Percentiles rank a stretch among this genome's conserved stretches.
phyloP scores from a whole-genome alignment of 371 early-diverging fungal species.

The Mortierella sp. region DNA sequence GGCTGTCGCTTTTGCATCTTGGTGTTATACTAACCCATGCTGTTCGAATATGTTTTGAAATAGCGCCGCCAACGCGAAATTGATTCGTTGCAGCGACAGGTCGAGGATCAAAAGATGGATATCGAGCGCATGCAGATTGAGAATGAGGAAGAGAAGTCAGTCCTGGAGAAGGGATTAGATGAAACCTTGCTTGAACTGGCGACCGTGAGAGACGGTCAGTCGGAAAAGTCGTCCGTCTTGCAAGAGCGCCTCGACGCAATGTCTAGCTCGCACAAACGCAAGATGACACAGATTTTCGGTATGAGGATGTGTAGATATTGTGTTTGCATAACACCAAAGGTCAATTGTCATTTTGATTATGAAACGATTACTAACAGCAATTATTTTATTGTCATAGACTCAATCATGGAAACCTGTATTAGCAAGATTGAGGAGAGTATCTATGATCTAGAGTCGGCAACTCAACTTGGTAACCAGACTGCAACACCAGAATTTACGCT shows the following conservation, averaged over 20 bases:
- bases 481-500: constrained; percentile 93
- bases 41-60: background rate
- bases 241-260: constrained; percentile 76
- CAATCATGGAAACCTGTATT: constrained; percentile 90
- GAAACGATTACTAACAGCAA: background rate
- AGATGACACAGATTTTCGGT: constrained; percentile 87
- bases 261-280: constrained; percentile 72
- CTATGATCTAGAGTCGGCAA: constrained; percentile 87
- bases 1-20: background rate
- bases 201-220: constrained; percentile 38
- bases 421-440: constrained; percentile 89
- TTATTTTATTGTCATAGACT: constrained; percentile 65
- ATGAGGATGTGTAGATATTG: constrained; percentile 2
- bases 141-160: constrained; percentile 92
- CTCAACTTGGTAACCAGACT: constrained; percentile 87
- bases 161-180: constrained; percentile 94
- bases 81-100: constrained; percentile 75
- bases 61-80: constrained; percentile 63
- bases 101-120: constrained; percentile 77
- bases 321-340: too few relatives aligned
- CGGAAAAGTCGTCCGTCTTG: constrained; percentile 59
- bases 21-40: background rate
- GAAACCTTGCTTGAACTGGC: constrained; percentile 91
- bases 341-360: too few relatives aligned
- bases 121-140: constrained; percentile 70